Evolutionary conservation across 441 rosid species (phyloP).

Genomic region (Aleurites moluccanus): DNA sequence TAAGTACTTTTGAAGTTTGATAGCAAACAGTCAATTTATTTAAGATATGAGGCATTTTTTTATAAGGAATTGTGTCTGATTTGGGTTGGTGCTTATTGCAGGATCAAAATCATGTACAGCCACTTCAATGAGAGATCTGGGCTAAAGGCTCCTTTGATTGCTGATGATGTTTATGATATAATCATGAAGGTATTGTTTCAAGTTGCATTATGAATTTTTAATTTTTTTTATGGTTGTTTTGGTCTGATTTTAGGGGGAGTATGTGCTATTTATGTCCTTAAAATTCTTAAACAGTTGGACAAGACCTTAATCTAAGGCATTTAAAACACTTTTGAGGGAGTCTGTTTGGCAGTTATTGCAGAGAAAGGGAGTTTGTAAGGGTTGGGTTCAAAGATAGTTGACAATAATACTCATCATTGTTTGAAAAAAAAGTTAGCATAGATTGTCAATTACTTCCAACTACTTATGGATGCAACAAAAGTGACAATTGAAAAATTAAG

Average conservation of each 20-base stretch:
- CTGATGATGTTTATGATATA: constrained; percentile 82
- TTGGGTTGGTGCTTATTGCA: constrained; percentile 30
- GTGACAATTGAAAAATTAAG: not conserved
- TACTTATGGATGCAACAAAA: not conserved
- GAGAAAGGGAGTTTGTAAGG: not conserved
- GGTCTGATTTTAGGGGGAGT: not conserved
- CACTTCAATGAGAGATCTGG: constrained; percentile 76
- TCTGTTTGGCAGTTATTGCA: not conserved
- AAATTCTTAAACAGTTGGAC: too few species aligned
- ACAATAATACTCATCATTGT: not conserved
- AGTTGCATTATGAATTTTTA: not conserved
- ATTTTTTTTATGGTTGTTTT: not conserved
- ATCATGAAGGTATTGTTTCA: constrained; percentile 64
- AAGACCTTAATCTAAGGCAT: too few species aligned
- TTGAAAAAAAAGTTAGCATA: not conserved
- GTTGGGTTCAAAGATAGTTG: not conserved
- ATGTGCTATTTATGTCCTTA: too few species aligned
- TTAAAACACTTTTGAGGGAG: not conserved
- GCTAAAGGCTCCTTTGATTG: constrained; percentile 66
- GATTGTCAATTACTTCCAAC: not conserved
- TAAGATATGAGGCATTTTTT: too few species aligned
- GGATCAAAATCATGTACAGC: constrained; percentile 71
- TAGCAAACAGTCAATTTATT: not conserved
- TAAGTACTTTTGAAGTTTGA: constrained; percentile 32
- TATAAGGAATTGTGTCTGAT: not conserved